phyloP scores from a whole-genome alignment of 306 rosid species.

The Rosa persica region DNA sequence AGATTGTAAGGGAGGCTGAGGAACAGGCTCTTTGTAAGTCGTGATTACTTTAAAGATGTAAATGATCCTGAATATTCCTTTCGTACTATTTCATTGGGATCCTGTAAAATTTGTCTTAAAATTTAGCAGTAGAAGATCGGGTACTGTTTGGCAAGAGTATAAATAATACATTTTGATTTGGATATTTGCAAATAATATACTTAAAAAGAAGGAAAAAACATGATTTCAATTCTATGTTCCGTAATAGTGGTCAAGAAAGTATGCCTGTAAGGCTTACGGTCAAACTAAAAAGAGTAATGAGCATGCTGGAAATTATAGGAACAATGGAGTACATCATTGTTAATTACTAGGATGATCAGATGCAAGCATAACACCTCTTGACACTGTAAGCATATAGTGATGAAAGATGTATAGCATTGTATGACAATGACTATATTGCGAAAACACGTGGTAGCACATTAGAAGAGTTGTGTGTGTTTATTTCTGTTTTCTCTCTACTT shows the following conservation, averaged over 20 bases:
- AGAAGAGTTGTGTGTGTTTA: not conserved
- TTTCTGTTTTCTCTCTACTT: not conserved
- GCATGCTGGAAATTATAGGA: not conserved
- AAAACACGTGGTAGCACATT: not conserved
- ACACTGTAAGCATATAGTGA: not conserved
- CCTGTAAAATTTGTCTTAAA: not conserved
- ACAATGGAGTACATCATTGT: not conserved
- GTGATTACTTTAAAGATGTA: not conserved
- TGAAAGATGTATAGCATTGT: slow-evolving; percentile 4
- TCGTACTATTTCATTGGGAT: not conserved
- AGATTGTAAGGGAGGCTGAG: not conserved
- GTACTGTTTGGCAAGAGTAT: not conserved
- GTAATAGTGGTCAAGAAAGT: not conserved
- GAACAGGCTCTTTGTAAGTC: not conserved
- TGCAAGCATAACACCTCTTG: not conserved
- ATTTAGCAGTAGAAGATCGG: not conserved
- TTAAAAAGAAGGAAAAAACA: not conserved
- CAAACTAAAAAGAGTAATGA: not conserved
- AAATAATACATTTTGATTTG: not conserved
- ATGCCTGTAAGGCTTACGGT: not conserved
- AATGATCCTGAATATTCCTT: not conserved
- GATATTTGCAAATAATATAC: not conserved
- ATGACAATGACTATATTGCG: not conserved
- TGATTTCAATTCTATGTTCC: not conserved
- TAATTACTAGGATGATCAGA: not conserved